Conservation (phyloP, 208 protist genomes). For the Leishmania tropica region DNA sequence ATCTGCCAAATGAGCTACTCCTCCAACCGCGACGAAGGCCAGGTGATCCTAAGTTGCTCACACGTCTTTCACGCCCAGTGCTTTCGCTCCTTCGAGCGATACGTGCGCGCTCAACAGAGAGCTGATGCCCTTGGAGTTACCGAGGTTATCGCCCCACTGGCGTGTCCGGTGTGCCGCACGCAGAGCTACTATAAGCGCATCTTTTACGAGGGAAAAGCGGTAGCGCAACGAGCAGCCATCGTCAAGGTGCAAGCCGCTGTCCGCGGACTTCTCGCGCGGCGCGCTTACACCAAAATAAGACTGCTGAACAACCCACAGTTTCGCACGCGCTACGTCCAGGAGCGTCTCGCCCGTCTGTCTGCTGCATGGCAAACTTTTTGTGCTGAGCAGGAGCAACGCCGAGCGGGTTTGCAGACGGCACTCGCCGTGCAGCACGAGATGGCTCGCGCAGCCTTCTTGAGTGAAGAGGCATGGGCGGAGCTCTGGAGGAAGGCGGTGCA, state of each 20-base stretch:
- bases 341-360: slow-evolving; percentile 64
- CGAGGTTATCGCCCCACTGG: slow-evolving; percentile 37
- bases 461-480: slow-evolving; percentile 50
- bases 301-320: slow-evolving; percentile 59
- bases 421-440: slow-evolving; percentile 58
- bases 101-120: slow-evolving; percentile 54
- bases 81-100: slow-evolving; percentile 84
- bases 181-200: slow-evolving; percentile 83
- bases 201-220: slow-evolving; percentile 80
- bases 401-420: slow-evolving; percentile 35
- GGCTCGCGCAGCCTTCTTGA: slow-evolving; percentile 53
- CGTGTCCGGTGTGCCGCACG: slow-evolving; percentile 81
- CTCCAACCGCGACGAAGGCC: slow-evolving; percentile 52
- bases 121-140: slow-evolving; percentile 31
- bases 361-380: slow-evolving; percentile 58
- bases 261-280: slow-evolving; percentile 64
- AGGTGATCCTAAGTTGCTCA: slow-evolving; percentile 85
- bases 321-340: slow-evolving; percentile 59
- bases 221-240: slow-evolving; percentile 79
- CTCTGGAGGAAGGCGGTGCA: slow-evolving; percentile 26
- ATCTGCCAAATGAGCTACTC: slow-evolving; percentile 85
- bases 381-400: slow-evolving; percentile 37
- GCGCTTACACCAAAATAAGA: slow-evolving; percentile 54
- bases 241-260: slow-evolving; percentile 74
- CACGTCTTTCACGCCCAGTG: slow-evolving; percentile 89